A percentile compares a stretch with the other conserved stretches of the same genome.
Evolutionary conservation across 2,329 filamentous ascomycete genomes (phyloP).

Genomic region (Paracamarosporium sp.): DNA sequence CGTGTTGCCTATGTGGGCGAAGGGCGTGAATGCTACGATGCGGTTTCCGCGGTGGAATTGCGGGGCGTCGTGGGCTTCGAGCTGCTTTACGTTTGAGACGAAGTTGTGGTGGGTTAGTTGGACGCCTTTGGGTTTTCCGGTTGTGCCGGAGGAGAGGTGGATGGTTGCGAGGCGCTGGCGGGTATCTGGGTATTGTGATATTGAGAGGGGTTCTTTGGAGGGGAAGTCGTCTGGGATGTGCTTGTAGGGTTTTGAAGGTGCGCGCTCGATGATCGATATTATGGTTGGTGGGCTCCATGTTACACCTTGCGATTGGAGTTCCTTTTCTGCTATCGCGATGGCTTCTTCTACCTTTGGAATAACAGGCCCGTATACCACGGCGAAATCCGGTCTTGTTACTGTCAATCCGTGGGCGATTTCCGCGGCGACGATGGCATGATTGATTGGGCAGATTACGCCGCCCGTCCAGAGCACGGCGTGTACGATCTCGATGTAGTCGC

Average conservation of each 20-base stretch:
- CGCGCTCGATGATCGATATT: slow-evolving; percentile 38
- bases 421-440: slow-evolving; percentile 26
- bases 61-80: slow-evolving; percentile 14
- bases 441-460: slow-evolving; percentile 34
- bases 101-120: slow-evolving; percentile 29
- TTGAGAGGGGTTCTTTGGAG: slow-evolving; percentile 6
- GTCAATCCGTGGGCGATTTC: slow-evolving; percentile 49
- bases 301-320: slow-evolving; percentile 26
- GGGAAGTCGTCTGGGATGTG: slow-evolving; percentile 20
- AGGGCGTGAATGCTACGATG: slow-evolving; percentile 53
- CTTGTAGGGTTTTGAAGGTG: neutral
- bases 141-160: slow-evolving; percentile 25
- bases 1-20: slow-evolving; percentile 54
- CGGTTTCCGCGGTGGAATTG: slow-evolving; percentile 21
- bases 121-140: slow-evolving; percentile 27
- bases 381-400: slow-evolving; percentile 51
- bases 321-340: slow-evolving; percentile 13
- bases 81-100: slow-evolving; percentile 32
- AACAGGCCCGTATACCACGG: slow-evolving; percentile 48
- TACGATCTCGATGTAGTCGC: slow-evolving; percentile 53
- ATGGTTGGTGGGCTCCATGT: slow-evolving; percentile 45
- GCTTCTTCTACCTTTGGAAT: slow-evolving; percentile 18
- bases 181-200: slow-evolving; percentile 21
- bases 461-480: slow-evolving; percentile 47
- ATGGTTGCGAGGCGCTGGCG: slow-evolving; percentile 19